Evolutionary conservation across 257 asterid genomes (phyloP).

Genomic region (Henckelia pumila): DNA sequence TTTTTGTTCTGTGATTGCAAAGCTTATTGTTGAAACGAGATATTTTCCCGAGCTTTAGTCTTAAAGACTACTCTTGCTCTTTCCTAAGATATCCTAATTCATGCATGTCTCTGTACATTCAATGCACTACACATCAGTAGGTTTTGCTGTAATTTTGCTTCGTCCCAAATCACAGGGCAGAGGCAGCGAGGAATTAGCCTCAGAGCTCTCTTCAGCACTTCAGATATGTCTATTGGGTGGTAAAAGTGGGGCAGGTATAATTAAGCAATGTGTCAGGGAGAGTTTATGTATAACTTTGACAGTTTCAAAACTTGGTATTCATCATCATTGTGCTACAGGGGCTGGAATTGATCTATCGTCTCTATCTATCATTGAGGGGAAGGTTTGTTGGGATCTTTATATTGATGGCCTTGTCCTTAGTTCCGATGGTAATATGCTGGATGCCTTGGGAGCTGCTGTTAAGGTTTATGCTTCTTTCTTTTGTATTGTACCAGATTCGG

Average conservation of each 20-base stretch:
- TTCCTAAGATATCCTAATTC: not conserved
- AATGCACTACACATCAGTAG: not conserved
- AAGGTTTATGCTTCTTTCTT: slow-evolving; percentile 45
- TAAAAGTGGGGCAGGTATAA: slow-evolving; percentile 86
- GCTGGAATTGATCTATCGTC: slow-evolving; percentile 86
- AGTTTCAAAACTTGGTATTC: slow-evolving; percentile 22
- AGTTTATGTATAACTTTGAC: not conserved
- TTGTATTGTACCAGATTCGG: not conserved
- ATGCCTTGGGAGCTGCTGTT: slow-evolving; percentile 86
- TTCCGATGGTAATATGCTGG: slow-evolving; percentile 86
- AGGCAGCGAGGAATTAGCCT: slow-evolving; percentile 84
- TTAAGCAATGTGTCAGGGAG: not conserved
- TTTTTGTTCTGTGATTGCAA: not conserved
- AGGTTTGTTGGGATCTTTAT: slow-evolving; percentile 94
- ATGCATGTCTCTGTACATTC: not conserved
- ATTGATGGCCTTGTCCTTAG: slow-evolving; percentile 83
- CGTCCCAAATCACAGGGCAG: slow-evolving; percentile 56
- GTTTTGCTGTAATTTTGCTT: not conserved
- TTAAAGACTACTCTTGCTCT: not conserved
- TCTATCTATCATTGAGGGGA: slow-evolving; percentile 71
- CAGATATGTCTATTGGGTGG: slow-evolving; percentile 81
- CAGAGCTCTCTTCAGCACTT: slow-evolving; percentile 79
- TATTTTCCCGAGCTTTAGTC: not conserved
- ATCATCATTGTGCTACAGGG: slow-evolving; percentile 42
- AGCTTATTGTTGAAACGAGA: not conserved